Percentiles rank a stretch among this genome's conserved stretches.
phyloP scores from a whole-genome alignment of 78 protist genomes.

The Dictyostelium purpureum region DNA sequence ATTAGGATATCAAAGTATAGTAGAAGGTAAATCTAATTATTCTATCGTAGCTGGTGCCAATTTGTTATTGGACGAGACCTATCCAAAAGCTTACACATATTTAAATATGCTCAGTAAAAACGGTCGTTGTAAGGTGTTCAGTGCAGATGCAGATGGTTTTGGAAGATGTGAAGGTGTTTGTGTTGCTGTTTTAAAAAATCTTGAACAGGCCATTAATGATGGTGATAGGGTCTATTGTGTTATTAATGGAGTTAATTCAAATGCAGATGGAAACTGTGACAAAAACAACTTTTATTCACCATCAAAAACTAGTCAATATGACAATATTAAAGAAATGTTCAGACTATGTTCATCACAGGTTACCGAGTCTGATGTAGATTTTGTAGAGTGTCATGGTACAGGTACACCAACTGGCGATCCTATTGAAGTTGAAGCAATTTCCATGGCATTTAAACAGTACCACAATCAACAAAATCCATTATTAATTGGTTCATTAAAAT shows the following conservation, averaged over 20 bases:
- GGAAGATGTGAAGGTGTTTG: conserved; percentile 20
- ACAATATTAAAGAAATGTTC: neutral
- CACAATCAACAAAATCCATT: neutral
- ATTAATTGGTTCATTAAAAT: conserved; percentile 28
- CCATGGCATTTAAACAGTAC: neutral
- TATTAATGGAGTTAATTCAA: neutral
- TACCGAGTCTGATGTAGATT: conserved; percentile 21
- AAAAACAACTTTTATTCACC: neutral
- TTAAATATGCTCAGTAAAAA: conserved; percentile 58
- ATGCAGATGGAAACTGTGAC: neutral
- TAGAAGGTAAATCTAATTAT: conserved; percentile 30
- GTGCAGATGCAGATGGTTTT: conserved; percentile 18
- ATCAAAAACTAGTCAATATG: conserved; percentile 2
- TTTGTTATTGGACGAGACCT: conserved; percentile 28
- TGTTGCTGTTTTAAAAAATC: conserved; percentile 44
- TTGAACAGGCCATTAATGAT: neutral
- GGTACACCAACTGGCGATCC: conserved; percentile 31
- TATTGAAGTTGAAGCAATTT: conserved; percentile 3
- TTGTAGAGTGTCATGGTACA: conserved; percentile 35
- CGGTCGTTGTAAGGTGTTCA: conserved; percentile 77
- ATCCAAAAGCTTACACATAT: neutral
- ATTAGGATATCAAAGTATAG: conserved; percentile 55
- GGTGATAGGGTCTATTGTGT: conserved; percentile 21
- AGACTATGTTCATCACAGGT: neutral
- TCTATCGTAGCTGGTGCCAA: conserved; percentile 86